phyloP scores from a whole-genome alignment of 352 stramenopile genomes.

The Phytophthora foliorum region DNA sequence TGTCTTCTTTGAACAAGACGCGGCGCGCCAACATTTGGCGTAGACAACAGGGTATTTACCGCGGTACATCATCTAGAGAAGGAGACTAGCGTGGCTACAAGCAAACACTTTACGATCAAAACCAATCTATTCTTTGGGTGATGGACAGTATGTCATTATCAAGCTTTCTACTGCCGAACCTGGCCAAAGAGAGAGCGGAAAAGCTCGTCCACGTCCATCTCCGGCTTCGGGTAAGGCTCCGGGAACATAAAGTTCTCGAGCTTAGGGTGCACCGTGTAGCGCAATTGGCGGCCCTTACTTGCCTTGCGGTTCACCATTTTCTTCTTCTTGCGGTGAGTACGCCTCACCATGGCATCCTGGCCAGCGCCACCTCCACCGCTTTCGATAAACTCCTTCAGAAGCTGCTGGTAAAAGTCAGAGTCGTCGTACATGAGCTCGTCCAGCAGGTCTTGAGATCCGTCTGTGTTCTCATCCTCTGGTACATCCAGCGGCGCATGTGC shows the following conservation, averaged over 20 bases:
- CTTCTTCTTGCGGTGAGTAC: constrained; percentile 86
- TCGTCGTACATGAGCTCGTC: constrained; percentile 92
- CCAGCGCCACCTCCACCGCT: constrained; percentile 60
- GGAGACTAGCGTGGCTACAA: constrained; percentile 21
- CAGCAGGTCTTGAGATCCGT: constrained; percentile 54
- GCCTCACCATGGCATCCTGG: constrained; percentile 60
- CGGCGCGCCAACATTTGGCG: constrained; percentile 8
- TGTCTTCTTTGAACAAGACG: constrained; percentile 23
- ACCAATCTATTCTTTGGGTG: constrained; percentile 27
- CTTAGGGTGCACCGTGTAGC: constrained; percentile 89
- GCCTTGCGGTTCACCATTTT: constrained; percentile 91
- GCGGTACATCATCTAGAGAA: constrained; percentile 27
- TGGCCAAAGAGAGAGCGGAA: constrained; percentile 89
- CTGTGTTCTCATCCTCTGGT: constrained; percentile 40
- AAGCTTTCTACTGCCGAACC: constrained; percentile 45
- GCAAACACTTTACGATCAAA: constrained; percentile 25
- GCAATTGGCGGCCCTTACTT: constrained; percentile 85
- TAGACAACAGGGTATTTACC: constrained; percentile 6
- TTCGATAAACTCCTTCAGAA: constrained; percentile 92
- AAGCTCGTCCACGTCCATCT: constrained; percentile 88
- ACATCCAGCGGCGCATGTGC: constrained; percentile 72
- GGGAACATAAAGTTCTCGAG: constrained; percentile 93
- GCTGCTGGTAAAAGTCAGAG: constrained; percentile 90
- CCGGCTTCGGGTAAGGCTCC: constrained; percentile 75
- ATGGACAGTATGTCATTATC: constrained; percentile 8